Base-by-base conservation (phyloP, 129 eudicot genomes). In the Flaveria sonorensis region DNA sequence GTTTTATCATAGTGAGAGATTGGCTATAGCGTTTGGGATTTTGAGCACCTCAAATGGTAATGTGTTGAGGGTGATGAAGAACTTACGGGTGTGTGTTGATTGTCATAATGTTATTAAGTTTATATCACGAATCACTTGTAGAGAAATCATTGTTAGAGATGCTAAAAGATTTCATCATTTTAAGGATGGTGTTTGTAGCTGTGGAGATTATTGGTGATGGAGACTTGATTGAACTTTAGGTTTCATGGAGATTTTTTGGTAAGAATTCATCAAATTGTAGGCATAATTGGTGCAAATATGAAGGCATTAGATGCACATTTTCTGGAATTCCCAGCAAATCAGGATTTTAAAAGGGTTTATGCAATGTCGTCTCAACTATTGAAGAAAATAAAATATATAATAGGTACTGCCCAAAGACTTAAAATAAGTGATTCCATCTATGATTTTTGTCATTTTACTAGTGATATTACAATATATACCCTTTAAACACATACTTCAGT, bases 11-110 rank as follows among this genome's bases (percentile, higher is more conserved):
- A 86, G 90, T 68, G 93, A 89, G 67, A 84, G 88, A 83, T 75
- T 84, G 61, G 93, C 90, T 3, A 70, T 86, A 6, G 93, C 87
- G 6, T 86, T 73, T 36, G 93, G 90, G 53, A 85, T 86, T n/a
- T 24, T 89, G 10, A 76, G 77, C 9, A 79, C 86, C 10, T 21
- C 66, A 5, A 53, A 72, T 63, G 86, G 86, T 21, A 62, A 74
- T 30, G 68, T 79, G 43, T 60, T 89, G 45, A 74, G 89, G 15
- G 86, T 86, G 46, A 83, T 86, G 65, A 89, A 89, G 87, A 89
- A 89, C 70, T 85, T 89, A 62, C 56, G 93, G n/a, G 86, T 86
- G 48, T 89, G 90, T 73, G 86, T 85, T 1, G 90, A 84, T 64
- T 89, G 93, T 72, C 93, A 89, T 68, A 79, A 82, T 8, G 86